Evolutionary conservation across 805 yeast genomes (phyloP), one percentile per base, ranked within the genome.

Genomic region (Cyberlindnera subsufficiens): DNA sequence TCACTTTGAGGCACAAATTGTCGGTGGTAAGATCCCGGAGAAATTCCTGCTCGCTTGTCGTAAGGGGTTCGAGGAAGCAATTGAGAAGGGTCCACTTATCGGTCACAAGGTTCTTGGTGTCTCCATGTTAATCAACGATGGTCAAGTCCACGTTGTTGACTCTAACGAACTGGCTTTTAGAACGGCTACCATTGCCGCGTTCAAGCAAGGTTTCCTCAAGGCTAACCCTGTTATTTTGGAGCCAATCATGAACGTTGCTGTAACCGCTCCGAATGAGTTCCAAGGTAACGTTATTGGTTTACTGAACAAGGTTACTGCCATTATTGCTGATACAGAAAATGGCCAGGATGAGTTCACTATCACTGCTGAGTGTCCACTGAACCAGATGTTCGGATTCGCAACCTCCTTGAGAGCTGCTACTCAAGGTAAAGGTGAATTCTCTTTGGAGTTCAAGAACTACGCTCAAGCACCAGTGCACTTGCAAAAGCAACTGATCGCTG

Each of bases 391-490:
- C 65, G 99, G 99, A 32, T 87, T 93, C 61, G 96, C 98, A 7
- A 86, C 98, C 8, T 79, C 87, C 20, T 74, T 93, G 61, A 84
- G 99, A 74, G 98, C 99, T 17, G 80, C 86, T 46, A 91, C 99
- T 14, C 99, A 93, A 68, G 99, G 99, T 68, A 93, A 93, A 65
- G 99, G 99, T 59, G 98, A 95, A 69, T 93, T 93, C 66, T 78
- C 96, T 2, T 75, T 93, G 65, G 99, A 93, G 65, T 93, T 93
- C 71, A 82, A 86, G 61, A 86, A 88, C 59, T 93, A 91, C 64
- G 79, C 91, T 39, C 96, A 95, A 53, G 85, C 95, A 40, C 77
- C 95, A 38, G 87, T 91, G 31, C 96, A 88, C 53, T 73, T 91
- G 52, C 99, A 93, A 69, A 85, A 74, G 60, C 86, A 91, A 68